Conservation (phyloP, 345 rosid genomes). For the Salix brachista region DNA sequence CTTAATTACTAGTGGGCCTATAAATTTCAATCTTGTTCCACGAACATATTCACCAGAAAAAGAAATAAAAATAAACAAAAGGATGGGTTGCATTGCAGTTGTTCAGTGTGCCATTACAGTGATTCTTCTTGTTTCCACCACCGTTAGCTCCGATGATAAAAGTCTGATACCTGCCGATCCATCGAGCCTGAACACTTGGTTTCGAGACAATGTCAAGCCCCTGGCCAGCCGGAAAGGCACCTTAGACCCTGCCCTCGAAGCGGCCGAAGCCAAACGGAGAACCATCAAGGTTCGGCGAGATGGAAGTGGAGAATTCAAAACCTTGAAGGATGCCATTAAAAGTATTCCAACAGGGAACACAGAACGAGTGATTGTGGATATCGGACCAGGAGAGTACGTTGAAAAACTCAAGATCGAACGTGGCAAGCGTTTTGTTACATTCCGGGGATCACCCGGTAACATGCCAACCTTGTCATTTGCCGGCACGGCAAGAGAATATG, state of each 20-base stretch:
- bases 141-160: slow-evolving; percentile 15
- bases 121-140: not conserved
- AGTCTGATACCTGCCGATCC: slow-evolving; percentile 37
- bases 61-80: not conserved
- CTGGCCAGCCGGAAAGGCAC: slow-evolving; percentile 27
- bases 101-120: not conserved
- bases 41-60: not conserved
- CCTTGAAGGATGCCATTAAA: slow-evolving; percentile 45
- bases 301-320: slow-evolving; percentile 50
- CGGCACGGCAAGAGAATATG: slow-evolving; percentile 50
- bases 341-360: slow-evolving; percentile 42
- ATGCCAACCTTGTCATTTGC: slow-evolving; percentile 35
- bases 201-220: slow-evolving; percentile 33
- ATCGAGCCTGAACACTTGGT: slow-evolving; percentile 35
- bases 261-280: slow-evolving; percentile 37
- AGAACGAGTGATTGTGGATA: slow-evolving; percentile 46
- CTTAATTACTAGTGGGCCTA: not conserved
- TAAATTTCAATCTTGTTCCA: not conserved
- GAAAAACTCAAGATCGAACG: slow-evolving; percentile 51
- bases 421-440: slow-evolving; percentile 46
- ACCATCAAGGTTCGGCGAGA: slow-evolving; percentile 39
- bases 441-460: slow-evolving; percentile 36
- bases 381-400: slow-evolving; percentile 44
- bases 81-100: not conserved
- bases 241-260: slow-evolving; percentile 41